Percentiles rank a stretch among this genome's conserved stretches.
phyloP scores from a whole-genome alignment of 805 yeast genomes.

The Wickerhamomyces canadensis region DNA sequence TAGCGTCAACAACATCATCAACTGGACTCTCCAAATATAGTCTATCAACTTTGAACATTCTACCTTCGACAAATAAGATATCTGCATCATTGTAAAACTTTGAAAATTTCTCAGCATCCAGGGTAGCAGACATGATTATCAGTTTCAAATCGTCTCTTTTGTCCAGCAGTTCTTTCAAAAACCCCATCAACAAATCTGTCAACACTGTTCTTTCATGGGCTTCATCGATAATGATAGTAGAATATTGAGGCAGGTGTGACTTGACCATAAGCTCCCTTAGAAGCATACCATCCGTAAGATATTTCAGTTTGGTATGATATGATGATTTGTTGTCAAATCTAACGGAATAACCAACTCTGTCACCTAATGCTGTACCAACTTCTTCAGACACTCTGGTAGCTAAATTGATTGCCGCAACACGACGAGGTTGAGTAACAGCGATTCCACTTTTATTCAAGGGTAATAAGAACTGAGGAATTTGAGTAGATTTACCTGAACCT shows the following conservation, averaged over 20 bases:
- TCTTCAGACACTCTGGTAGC: constrained; percentile 93
- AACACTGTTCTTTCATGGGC: constrained; percentile 95
- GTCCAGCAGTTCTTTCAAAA: constrained; percentile 60
- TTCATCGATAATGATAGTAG: constrained; percentile 84
- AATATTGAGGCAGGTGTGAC: constrained; percentile 54
- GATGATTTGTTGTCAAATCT: constrained; percentile 74
- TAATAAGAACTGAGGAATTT: constrained; percentile 87
- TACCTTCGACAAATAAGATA: constrained; percentile 84
- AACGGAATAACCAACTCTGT: constrained; percentile 86
- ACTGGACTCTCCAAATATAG: constrained; percentile 56
- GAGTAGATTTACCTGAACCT: constrained; percentile 97
- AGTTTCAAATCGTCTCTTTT: constrained; percentile 56
- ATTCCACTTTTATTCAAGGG: constrained; percentile 45
- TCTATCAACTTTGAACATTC: constrained; percentile 78
- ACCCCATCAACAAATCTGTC: constrained; percentile 87
- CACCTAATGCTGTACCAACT: constrained; percentile 70
- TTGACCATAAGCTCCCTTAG: constrained; percentile 85
- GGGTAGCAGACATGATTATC: constrained; percentile 93
- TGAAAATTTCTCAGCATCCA: constrained; percentile 85
- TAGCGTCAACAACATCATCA: constrained; percentile 80
- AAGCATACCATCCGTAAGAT: constrained; percentile 96
- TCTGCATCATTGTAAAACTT: constrained; percentile 74
- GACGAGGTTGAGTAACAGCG: constrained; percentile 95
- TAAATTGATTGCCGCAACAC: constrained; percentile 94
- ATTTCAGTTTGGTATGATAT: constrained; percentile 64